Evolutionary conservation across 495 filamentous ascomycete species (phyloP).

Genomic region (Penicillium antarcticum): DNA sequence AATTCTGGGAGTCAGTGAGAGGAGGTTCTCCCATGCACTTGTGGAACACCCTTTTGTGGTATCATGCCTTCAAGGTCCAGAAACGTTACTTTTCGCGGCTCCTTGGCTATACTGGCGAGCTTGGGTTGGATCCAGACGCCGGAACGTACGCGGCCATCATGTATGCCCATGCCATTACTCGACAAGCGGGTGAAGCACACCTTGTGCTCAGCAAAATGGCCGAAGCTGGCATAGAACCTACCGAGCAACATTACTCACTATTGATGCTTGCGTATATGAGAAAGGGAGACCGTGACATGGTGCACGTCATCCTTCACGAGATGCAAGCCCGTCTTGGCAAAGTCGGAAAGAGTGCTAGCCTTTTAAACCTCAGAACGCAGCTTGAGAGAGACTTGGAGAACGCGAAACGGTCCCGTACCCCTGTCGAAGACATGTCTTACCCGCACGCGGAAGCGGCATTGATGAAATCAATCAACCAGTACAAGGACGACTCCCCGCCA

Average conservation of each 20-base stretch:
- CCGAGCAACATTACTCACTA: conserved; percentile 71
- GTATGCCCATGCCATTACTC: conserved; percentile 57
- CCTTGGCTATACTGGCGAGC: conserved; percentile 58
- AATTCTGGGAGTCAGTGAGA: conserved; percentile 34
- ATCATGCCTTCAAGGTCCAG: conserved; percentile 64
- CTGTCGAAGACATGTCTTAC: conserved; percentile 18
- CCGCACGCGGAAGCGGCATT: conserved; percentile 38
- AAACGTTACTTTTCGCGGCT: conserved; percentile 56
- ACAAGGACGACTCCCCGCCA: conserved; percentile 24
- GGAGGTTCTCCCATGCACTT: conserved; percentile 53
- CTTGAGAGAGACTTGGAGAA: conserved; percentile 30
- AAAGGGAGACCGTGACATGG: conserved; percentile 46
- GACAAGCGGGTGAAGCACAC: conserved; percentile 62
- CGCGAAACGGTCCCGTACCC: not conserved
- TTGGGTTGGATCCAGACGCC: conserved; percentile 56
- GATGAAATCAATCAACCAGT: conserved; percentile 22
- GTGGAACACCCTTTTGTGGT: conserved; percentile 75
- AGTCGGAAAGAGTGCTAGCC: conserved; percentile 40
- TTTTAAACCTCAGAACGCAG: conserved; percentile 45
- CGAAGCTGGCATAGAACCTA: conserved; percentile 53
- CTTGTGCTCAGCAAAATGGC: conserved; percentile 61
- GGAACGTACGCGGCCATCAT: conserved; percentile 76
- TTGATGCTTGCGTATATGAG: conserved; percentile 64
- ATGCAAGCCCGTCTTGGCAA: conserved; percentile 48
- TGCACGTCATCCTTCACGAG: conserved; percentile 48